Evolutionary conservation across 176 grass and related monocot species (phyloP), one percentile per base, ranked within the genome.

Genomic region (Phyllostachys edulis): DNA sequence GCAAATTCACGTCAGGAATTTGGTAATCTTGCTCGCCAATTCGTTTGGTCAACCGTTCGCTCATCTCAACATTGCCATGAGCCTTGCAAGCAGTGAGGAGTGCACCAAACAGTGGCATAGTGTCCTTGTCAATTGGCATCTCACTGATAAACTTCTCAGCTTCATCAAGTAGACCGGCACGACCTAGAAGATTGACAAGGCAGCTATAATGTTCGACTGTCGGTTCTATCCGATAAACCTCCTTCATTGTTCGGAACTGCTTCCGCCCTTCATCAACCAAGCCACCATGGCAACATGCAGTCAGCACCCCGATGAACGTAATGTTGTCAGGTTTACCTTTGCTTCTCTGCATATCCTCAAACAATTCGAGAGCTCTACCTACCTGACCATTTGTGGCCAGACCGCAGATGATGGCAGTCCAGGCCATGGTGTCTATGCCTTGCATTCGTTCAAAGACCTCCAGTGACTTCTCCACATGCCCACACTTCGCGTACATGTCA

Each of bases 361-460:
- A 94, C 52, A 94, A 42, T 38, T 87, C 69, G 18, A 94, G 85
- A 60, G 93, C 90, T 88, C 64, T 88, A 75, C 18, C 56, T n/a
- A 79, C 78, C 56, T 90, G 85, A 32, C 90, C 90, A 83, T 92
- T 90, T 62, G 81, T 83, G 21, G 90, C 88, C 63, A 92, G 59
- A 44, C 93, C 83, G 4, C 88, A 90, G 77, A 95, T 92, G 49
- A 92, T 92, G 37, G 90, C 77, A 54, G 85, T 95, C 90, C 93
- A 92, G 4, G 83, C 79, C 1, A 60, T 80, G 5, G 88, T 32
- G 14, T 95, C 93, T 65, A 47, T 90, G 24, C 71, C 52, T 69
- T 84, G 42, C 49, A 90, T 80, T 65, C 0, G 63, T 18, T 49
- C 23, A 65, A 95, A 95, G 46, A 95, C 73, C 41, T 92, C 60